Conservation (phyloP, 139 green algal genomes). For the Ulvella scutata region DNA sequence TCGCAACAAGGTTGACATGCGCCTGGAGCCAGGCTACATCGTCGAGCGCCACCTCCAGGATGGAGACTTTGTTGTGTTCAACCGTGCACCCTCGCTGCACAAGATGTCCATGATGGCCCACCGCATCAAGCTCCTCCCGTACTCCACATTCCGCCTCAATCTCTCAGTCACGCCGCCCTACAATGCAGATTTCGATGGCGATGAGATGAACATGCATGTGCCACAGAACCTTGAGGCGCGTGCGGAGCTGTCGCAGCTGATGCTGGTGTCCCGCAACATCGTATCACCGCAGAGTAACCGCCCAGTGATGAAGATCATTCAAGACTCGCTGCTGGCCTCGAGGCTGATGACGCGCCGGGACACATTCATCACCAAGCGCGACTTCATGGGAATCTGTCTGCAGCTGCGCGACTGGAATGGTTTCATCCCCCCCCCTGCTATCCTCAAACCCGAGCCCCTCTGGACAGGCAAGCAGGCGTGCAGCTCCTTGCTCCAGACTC, state of each 20-base stretch:
- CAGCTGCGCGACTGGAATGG: conserved; percentile 87
- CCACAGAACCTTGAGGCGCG: conserved; percentile 82
- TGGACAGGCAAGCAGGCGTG: conserved; percentile 93
- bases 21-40: conserved; percentile 80
- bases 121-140: conserved; percentile 71
- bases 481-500: background rate
- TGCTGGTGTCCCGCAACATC: conserved; percentile 96
- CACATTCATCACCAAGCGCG: conserved; percentile 85
- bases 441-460: conserved; percentile 88
- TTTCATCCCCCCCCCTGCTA: conserved; percentile 70
- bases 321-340: conserved; percentile 87
- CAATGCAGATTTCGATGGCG: conserved; percentile 99
- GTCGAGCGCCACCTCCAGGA: conserved; percentile 92
- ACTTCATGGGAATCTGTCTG: conserved; percentile 97
- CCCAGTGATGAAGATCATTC: conserved; percentile 97
- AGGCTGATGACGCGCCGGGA: conserved; percentile 94
- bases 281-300: conserved; percentile 95
- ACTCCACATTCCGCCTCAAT: conserved; percentile 83
- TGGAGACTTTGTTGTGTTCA: conserved; percentile 97
- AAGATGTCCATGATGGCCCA: conserved; percentile 99
- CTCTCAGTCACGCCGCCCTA: conserved; percentile 96
- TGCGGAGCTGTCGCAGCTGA: conserved; percentile 90
- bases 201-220: conserved; percentile 99
- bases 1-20: conserved; percentile 16
- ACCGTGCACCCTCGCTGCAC: conserved; percentile 97